phyloP scores from a whole-genome alignment of 768 basidiomycete species.

The Tulasnella sp. region DNA sequence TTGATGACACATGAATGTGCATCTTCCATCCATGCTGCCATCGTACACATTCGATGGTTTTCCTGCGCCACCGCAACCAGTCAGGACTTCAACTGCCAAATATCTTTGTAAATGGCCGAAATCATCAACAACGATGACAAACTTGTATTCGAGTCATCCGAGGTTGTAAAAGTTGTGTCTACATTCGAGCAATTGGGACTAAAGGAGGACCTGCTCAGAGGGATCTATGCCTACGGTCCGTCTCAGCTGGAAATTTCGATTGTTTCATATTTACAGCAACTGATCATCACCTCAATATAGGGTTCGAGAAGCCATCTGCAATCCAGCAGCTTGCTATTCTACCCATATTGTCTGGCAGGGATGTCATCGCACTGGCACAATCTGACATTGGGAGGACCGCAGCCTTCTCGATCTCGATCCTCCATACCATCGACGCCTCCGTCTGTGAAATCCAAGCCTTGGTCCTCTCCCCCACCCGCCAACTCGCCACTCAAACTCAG shows the following conservation, averaged over 20 bases:
- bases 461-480: slow-evolving; percentile 94
- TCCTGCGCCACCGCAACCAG: no score
- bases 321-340: slow-evolving; percentile 97
- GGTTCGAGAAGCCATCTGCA: slow-evolving; percentile 97
- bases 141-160: slow-evolving; percentile 92
- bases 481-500: slow-evolving; percentile 98
- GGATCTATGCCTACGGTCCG: slow-evolving; percentile 95
- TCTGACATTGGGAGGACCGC: slow-evolving; percentile 99
- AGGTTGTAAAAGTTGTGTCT: slow-evolving; percentile 66
- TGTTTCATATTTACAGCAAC: slow-evolving; percentile 6
- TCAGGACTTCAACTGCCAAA: no score
- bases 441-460: slow-evolving; percentile 93
- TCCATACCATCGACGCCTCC: slow-evolving; percentile 93
- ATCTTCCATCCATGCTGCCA: no score
- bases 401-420: slow-evolving; percentile 94
- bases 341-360: slow-evolving; percentile 88
- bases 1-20: no score
- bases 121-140: slow-evolving; percentile 38
- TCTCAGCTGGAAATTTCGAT: slow-evolving; percentile 14
- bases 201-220: slow-evolving; percentile 90
- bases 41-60: no score
- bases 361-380: slow-evolving; percentile 98
- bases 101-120: no score
- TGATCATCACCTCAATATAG: slow-evolving; percentile 33
- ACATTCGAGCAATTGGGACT: slow-evolving; percentile 84